phyloP scores from a whole-genome alignment of 108 stramenopile species.

The Phaeodactylum tricornutum region DNA sequence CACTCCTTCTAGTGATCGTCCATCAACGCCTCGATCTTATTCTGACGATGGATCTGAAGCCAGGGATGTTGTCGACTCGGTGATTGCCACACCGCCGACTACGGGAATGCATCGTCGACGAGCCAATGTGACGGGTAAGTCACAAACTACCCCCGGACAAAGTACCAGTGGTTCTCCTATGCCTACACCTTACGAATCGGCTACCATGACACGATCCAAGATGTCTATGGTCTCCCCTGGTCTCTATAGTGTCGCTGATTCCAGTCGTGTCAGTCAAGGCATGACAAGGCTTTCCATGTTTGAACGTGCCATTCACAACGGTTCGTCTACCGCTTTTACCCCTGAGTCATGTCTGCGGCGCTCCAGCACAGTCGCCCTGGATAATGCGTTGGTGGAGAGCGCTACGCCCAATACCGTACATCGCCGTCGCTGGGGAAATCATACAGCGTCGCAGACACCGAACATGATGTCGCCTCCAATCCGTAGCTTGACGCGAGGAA shows the following conservation, averaged over 20 bases:
- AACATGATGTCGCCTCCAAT: slow-evolving; percentile 30
- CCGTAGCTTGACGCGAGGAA: slow-evolving; percentile 21
- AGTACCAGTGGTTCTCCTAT: too few relatives aligned
- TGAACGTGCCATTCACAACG: slow-evolving; percentile 4
- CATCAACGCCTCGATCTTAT: background rate
- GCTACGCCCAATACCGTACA: too few relatives aligned
- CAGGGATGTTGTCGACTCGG: background rate
- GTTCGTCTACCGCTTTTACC: too few relatives aligned
- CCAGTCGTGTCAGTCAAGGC: background rate
- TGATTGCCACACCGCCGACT: background rate
- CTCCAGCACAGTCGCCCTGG: too few relatives aligned
- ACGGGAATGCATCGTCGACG: background rate
- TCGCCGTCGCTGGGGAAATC: slow-evolving; percentile 39
- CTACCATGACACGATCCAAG: too few relatives aligned
- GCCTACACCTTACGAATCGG: too few relatives aligned
- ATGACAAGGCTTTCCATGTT: background rate
- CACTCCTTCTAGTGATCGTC: background rate
- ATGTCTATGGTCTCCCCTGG: slow-evolving; percentile 1
- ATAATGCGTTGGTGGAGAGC: too few relatives aligned
- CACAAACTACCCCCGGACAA: background rate
- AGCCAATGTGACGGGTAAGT: background rate
- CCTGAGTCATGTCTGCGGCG: too few relatives aligned
- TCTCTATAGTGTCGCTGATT: slow-evolving; percentile 3
- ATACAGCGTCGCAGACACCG: slow-evolving; percentile 3
- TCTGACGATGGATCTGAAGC: background rate